phyloP scores from a whole-genome alignment of 352 stramenopile species.

The Globisporangium cederbergense region DNA sequence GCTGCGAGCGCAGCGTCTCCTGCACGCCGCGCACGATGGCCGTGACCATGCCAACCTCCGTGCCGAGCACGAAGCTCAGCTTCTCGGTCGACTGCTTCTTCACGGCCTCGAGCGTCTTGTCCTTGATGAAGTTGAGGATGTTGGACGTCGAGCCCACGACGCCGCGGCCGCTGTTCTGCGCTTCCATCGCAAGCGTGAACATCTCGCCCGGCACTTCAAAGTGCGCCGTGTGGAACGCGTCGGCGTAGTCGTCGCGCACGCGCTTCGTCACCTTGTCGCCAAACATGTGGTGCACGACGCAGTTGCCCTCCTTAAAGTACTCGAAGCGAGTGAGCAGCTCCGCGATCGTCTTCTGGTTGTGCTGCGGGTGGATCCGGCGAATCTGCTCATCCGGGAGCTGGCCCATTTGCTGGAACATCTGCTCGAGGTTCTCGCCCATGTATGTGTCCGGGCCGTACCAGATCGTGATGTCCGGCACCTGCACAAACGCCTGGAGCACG shows the following conservation, averaged over 20 bases:
- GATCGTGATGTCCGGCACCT: constrained; percentile 90
- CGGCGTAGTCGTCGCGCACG: constrained; percentile 88
- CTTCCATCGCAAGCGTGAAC: constrained; percentile 97
- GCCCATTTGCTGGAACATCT: constrained; percentile 88
- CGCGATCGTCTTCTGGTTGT: constrained; percentile 81
- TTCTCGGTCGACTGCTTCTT: constrained; percentile 57
- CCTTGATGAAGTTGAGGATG: constrained; percentile 97
- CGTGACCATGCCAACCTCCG: constrained; percentile 97
- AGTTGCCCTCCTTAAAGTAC: constrained; percentile 96
- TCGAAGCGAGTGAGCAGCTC: constrained; percentile 86
- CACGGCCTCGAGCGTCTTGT: constrained; percentile 89
- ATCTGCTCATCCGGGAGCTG: constrained; percentile 83
- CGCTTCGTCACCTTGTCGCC: constrained; percentile 91
- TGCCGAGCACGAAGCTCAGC: constrained; percentile 95
- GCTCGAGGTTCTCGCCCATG: constrained; percentile 97
- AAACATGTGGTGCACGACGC: constrained; percentile 99
- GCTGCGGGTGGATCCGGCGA: constrained; percentile 73
- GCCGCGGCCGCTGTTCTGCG: constrained; percentile 85
- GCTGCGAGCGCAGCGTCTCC: constrained; percentile 49
- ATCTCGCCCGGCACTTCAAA: constrained; percentile 99
- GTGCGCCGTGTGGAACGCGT: constrained; percentile 95
- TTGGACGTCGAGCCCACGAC: constrained; percentile 96
- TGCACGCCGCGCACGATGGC: constrained; percentile 95
- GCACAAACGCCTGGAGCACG: constrained; percentile 91
- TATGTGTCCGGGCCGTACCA: constrained; percentile 96